Conservation (phyloP, 371 early-diverging fungal genomes). For the Umbelopsis sp. region DNA sequence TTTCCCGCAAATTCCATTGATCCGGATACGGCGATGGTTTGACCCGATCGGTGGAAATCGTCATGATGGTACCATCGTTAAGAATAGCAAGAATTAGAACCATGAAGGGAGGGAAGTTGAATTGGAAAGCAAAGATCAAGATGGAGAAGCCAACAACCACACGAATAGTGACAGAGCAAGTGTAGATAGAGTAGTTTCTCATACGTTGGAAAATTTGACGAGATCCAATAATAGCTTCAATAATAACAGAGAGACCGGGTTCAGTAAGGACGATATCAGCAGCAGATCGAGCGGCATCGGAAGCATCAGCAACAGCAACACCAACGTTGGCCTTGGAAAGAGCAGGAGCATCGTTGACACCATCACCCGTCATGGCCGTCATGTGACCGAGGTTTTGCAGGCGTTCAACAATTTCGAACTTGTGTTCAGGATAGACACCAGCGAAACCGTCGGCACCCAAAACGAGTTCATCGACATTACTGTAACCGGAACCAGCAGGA, state of each 20-base stretch:
- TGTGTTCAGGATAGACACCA: slow-evolving; percentile 92
- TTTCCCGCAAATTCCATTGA: slow-evolving; percentile 61
- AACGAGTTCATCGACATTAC: slow-evolving; percentile 79
- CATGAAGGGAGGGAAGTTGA: slow-evolving; percentile 68
- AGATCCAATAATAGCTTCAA: slow-evolving; percentile 66
- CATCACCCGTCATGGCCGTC: slow-evolving; percentile 95
- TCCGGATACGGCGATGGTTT: slow-evolving; percentile 58
- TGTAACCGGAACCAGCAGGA: slow-evolving; percentile 71
- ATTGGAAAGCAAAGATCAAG: slow-evolving; percentile 57
- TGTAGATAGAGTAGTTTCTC: slow-evolving; percentile 62
- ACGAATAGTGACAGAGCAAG: slow-evolving; percentile 66
- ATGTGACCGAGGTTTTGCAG: slow-evolving; percentile 81
- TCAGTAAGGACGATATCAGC: slow-evolving; percentile 80
- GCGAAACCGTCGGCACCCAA: slow-evolving; percentile 87
- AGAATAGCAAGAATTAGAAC: slow-evolving; percentile 62
- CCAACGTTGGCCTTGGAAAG: slow-evolving; percentile 85
- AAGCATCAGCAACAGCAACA: slow-evolving; percentile 80
- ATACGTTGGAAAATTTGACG: slow-evolving; percentile 77
- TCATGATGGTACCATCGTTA: slow-evolving; percentile 66
- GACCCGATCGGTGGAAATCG: slow-evolving; percentile 62
- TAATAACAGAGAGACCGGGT: slow-evolving; percentile 77
- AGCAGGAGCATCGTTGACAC: slow-evolving; percentile 96
- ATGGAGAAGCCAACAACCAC: slow-evolving; percentile 62
- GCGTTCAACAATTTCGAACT: slow-evolving; percentile 90
- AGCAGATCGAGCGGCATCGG: slow-evolving; percentile 78